A percentile compares a stretch with the other conserved stretches of the same genome.
Conservation (phyloP, 345 rosid genomes). For the Ailanthus altissimus region DNA sequence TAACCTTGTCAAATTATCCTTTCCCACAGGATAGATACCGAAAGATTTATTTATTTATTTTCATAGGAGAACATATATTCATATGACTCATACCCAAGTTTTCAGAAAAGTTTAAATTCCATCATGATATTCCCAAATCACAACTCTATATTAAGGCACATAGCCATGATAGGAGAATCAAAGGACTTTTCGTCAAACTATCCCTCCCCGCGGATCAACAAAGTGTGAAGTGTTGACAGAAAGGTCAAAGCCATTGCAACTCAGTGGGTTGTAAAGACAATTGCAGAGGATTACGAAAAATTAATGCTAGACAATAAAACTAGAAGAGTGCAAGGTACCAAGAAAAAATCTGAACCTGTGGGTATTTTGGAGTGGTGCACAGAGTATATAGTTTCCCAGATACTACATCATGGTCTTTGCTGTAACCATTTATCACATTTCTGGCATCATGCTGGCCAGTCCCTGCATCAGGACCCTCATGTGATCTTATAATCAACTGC, state of each 20-base stretch:
- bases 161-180: neutral
- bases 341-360: conserved; percentile 30
- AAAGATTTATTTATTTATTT: neutral
- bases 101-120: neutral
- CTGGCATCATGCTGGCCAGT: conserved; percentile 39
- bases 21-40: neutral
- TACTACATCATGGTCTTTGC: conserved; percentile 46
- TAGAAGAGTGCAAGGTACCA: neutral
- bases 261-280: neutral
- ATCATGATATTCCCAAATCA: neutral
- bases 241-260: neutral
- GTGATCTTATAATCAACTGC: conserved; percentile 50
- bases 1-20: conserved; percentile 8
- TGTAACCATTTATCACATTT: conserved; percentile 40
- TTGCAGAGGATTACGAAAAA: neutral
- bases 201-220: neutral
- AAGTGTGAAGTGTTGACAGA: neutral
- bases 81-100: neutral
- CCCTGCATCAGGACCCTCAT: conserved; percentile 45
- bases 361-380: conserved; percentile 41
- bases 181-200: neutral
- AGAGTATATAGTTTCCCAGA: conserved; percentile 43
- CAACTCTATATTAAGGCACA: neutral
- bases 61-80: neutral
- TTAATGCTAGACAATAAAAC: neutral